Evolutionary conservation across 257 asterid genomes (phyloP).

Genomic region (Gentiana macrophylla): DNA sequence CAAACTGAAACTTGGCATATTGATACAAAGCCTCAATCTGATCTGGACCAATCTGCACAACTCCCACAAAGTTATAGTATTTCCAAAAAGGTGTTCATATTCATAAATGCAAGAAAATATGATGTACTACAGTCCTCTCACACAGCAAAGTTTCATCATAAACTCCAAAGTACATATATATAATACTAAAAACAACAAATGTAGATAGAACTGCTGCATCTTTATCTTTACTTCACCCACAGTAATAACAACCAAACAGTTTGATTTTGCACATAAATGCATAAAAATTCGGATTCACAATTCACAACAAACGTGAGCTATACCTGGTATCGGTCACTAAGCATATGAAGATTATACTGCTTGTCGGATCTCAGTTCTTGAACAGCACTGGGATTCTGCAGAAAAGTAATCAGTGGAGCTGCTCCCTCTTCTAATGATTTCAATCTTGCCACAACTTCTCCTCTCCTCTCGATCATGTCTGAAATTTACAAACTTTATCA

Average conservation of each 20-base stretch:
- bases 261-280: no score
- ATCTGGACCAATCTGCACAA: slow-evolving; percentile 72
- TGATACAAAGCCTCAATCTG: slow-evolving; percentile 92
- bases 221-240: no score
- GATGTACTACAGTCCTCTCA: no score
- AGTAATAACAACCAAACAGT: no score
- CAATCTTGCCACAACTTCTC: slow-evolving; percentile 84
- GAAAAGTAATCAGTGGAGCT: slow-evolving; percentile 66
- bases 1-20: slow-evolving; percentile 92
- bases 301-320: not conserved
- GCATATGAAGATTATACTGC: slow-evolving; percentile 90
- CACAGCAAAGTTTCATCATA: no score
- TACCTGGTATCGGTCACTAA: slow-evolving; percentile 92
- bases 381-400: slow-evolving; percentile 81
- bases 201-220: no score
- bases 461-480: slow-evolving; percentile 97
- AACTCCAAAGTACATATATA: no score
- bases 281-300: no score
- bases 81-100: no score
- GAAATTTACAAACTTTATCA: not conserved
- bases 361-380: slow-evolving; percentile 90
- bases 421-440: slow-evolving; percentile 88
- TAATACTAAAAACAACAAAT: no score
- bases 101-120: no score
- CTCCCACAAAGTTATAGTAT: no score